phyloP scores from a whole-genome alignment of 2,329 filamentous ascomycete species.

The Neopestalotiopsis clavispora region DNA sequence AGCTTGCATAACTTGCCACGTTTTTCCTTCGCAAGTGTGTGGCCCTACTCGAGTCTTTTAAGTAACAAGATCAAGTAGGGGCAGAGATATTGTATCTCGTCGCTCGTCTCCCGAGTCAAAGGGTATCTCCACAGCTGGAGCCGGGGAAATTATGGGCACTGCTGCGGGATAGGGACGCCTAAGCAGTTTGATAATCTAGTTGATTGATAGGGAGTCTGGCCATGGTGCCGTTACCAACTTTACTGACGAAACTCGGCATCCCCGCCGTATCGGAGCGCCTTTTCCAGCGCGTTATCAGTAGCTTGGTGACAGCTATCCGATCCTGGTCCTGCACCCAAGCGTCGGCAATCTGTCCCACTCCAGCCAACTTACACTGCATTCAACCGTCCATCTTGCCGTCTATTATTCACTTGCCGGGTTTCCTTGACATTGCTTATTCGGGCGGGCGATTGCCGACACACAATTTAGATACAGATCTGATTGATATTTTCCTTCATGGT shows the following conservation, averaged over 20 bases:
- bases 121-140: background rate
- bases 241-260: background rate
- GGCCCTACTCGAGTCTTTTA: background rate
- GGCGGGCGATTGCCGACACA: background rate
- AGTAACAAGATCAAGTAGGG: background rate
- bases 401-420: slow-evolving; percentile 2
- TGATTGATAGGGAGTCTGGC: slow-evolving; percentile 6
- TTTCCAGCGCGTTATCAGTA: background rate
- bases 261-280: background rate
- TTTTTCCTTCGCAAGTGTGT: background rate
- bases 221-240: background rate
- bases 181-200: slow-evolving; percentile 1
- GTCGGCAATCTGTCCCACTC: slow-evolving; percentile 7
- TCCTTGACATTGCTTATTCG: background rate
- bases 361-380: background rate
- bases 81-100: background rate
- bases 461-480: background rate
- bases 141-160: slow-evolving; percentile 5
- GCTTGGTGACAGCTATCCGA: slow-evolving; percentile 2
- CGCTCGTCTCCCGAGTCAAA: background rate
- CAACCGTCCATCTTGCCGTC: background rate
- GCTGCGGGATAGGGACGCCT: background rate
- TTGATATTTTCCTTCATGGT: background rate
- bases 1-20: background rate
- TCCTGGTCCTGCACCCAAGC: background rate